Conservation (phyloP, 176 grass and related monocot species). For the Saccharum spontaneum region DNA sequence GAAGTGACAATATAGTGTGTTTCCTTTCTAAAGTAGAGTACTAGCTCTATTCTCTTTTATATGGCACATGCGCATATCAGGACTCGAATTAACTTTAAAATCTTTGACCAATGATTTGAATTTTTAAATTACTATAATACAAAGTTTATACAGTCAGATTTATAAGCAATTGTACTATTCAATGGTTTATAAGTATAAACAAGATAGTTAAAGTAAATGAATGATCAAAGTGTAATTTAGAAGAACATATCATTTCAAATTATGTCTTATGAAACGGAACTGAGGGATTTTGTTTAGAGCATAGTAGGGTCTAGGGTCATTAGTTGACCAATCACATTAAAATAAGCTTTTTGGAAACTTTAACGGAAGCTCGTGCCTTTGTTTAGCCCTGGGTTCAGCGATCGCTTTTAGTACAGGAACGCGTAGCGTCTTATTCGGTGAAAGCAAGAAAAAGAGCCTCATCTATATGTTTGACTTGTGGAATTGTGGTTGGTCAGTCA, state of each 20-base stretch:
- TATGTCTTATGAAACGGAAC: not conserved
- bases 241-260: too few relatives aligned
- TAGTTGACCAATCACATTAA: not conserved
- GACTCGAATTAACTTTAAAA: not conserved
- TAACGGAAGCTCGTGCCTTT: not conserved
- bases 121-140: too few relatives aligned
- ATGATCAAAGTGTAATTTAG: too few relatives aligned
- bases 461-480: not conserved
- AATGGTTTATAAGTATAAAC: not conserved
- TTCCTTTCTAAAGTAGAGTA: not conserved
- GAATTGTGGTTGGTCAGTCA: not conserved
- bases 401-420: not conserved
- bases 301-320: not conserved
- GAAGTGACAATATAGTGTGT: not conserved
- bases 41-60: too few relatives aligned
- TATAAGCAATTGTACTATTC: not conserved
- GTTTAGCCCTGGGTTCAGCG: too few relatives aligned
- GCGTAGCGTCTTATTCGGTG: not conserved
- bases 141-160: not conserved
- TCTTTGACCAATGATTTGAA: not conserved
- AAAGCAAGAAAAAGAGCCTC: not conserved
- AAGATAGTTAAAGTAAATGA: too few relatives aligned
- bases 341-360: not conserved
- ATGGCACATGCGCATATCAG: fast-evolving
- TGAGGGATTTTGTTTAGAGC: not conserved